Evolutionary conservation across 805 yeast genomes (phyloP).

Genomic region (Zygoascus tannicola): DNA sequence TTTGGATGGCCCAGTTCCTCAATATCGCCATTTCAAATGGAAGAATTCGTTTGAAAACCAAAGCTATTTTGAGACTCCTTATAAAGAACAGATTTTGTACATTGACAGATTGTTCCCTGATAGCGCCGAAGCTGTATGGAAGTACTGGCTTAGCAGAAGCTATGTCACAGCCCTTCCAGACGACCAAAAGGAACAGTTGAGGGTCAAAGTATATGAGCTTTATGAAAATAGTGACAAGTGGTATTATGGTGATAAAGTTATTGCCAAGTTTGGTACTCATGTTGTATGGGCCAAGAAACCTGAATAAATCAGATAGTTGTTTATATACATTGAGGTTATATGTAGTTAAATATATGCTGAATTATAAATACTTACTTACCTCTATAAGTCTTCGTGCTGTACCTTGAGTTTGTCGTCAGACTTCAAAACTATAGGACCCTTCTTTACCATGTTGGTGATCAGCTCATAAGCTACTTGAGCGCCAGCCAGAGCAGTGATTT

Average conservation of each 20-base stretch:
- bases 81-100: constrained; percentile 22
- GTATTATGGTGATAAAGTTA: constrained; percentile 8
- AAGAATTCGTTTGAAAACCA: constrained; percentile 29
- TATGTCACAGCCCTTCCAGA: constrained; percentile 41
- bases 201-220: constrained; percentile 27
- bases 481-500: constrained; percentile 54
- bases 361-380: not conserved
- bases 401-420: not conserved
- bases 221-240: constrained; percentile 13
- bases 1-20: constrained; percentile 43
- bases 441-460: constrained; percentile 65
- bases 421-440: constrained; percentile 29
- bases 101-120: constrained; percentile 21
- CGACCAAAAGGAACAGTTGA: constrained; percentile 29
- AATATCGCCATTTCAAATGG: constrained; percentile 45
- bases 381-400: not conserved
- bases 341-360: too few relatives aligned
- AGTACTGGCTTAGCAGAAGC: constrained; percentile 47
- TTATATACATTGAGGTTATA: not conserved
- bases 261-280: constrained; percentile 20
- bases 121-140: constrained; percentile 31
- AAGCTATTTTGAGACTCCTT: constrained; percentile 29
- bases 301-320: not conserved
- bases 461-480: constrained; percentile 61
- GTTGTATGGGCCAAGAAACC: constrained; percentile 17